Conservation (phyloP, 2,329 filamentous ascomycete genomes). For the Chaetomium sp. region DNA sequence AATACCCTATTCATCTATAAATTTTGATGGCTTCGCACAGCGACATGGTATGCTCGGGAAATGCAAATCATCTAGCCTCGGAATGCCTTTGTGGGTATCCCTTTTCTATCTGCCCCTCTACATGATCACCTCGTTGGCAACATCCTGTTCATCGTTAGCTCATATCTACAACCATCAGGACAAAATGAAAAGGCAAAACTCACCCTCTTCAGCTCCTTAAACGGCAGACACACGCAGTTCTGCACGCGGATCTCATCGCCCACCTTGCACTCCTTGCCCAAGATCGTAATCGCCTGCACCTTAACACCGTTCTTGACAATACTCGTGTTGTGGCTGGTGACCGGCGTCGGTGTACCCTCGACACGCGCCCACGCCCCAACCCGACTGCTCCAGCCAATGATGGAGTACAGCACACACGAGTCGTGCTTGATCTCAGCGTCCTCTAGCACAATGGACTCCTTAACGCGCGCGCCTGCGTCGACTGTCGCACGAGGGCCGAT, state of each 20-base stretch:
- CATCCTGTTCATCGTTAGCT: no score
- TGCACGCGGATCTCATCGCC: constrained; percentile 93
- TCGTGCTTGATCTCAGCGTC: constrained; percentile 96
- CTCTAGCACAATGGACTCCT: constrained; percentile 93
- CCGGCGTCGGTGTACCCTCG: constrained; percentile 85
- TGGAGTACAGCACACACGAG: constrained; percentile 88
- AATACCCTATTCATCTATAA: no score
- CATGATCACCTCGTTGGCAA: no score
- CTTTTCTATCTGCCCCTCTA: no score
- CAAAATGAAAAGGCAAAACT: constrained; percentile 31
- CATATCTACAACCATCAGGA: no score
- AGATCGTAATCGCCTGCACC: constrained; percentile 95
- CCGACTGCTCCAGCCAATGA: constrained; percentile 94
- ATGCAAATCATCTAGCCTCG: no score
- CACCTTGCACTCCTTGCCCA: constrained; percentile 92
- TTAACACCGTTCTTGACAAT: constrained; percentile 98
- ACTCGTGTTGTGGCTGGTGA: constrained; percentile 83
- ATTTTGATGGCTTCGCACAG: no score
- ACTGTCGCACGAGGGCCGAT: constrained; percentile 84
- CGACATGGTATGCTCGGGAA: no score
- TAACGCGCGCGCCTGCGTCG: constrained; percentile 82
- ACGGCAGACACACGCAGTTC: constrained; percentile 95
- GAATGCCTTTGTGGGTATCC: no score
- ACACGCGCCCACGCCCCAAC: constrained; percentile 98
- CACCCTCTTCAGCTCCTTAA: constrained; percentile 96